Percentiles rank a stretch among this genome's conserved stretches.
Evolutionary conservation across 192 early-diverging fungal species (phyloP).

Genomic region (Coemansia sp.): DNA sequence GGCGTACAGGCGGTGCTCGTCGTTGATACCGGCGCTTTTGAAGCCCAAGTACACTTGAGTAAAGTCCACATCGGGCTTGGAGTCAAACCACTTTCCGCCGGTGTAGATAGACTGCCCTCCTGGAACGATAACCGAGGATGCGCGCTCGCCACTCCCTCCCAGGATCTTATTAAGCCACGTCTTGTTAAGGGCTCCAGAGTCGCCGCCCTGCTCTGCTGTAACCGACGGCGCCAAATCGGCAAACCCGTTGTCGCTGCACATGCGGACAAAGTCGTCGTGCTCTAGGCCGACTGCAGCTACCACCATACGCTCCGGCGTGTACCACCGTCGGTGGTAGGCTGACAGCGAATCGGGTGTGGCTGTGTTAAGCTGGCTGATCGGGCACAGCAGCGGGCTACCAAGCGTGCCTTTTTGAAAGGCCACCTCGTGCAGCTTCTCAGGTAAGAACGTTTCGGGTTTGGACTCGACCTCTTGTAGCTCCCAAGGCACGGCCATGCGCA

Average conservation of each 20-base stretch:
- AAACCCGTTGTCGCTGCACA: slow-evolving; percentile 69
- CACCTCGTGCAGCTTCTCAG: slow-evolving; percentile 82
- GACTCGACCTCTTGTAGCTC: slow-evolving; percentile 87
- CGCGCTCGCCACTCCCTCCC: slow-evolving; percentile 8
- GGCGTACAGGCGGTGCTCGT: slow-evolving; percentile 81
- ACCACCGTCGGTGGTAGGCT: slow-evolving; percentile 79
- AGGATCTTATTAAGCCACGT: slow-evolving; percentile 36
- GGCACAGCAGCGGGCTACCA: slow-evolving; percentile 78
- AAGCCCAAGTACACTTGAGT: slow-evolving; percentile 92
- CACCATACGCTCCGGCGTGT: slow-evolving; percentile 88
- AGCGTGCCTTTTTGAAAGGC: slow-evolving; percentile 80
- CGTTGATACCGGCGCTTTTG: slow-evolving; percentile 76
- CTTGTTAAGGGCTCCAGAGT: slow-evolving; percentile 12
- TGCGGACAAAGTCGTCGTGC: slow-evolving; percentile 77
- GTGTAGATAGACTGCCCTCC: slow-evolving; percentile 68
- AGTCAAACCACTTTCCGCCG: slow-evolving; percentile 75
- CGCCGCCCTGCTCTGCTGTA: slow-evolving; percentile 11
- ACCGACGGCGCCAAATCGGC: slow-evolving; percentile 56
- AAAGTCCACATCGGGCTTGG: slow-evolving; percentile 67
- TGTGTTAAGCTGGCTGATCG: slow-evolving; percentile 61
- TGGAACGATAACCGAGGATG: slow-evolving; percentile 39
- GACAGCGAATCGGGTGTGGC: slow-evolving; percentile 72
- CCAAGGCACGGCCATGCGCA: slow-evolving; percentile 73
- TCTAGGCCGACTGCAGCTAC: slow-evolving; percentile 83
- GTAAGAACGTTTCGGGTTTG: slow-evolving; percentile 83